Percentiles rank a stretch among this genome's conserved stretches.
phyloP scores from a whole-genome alignment of 495 filamentous ascomycete genomes.

The Aspergillus cristatus region DNA sequence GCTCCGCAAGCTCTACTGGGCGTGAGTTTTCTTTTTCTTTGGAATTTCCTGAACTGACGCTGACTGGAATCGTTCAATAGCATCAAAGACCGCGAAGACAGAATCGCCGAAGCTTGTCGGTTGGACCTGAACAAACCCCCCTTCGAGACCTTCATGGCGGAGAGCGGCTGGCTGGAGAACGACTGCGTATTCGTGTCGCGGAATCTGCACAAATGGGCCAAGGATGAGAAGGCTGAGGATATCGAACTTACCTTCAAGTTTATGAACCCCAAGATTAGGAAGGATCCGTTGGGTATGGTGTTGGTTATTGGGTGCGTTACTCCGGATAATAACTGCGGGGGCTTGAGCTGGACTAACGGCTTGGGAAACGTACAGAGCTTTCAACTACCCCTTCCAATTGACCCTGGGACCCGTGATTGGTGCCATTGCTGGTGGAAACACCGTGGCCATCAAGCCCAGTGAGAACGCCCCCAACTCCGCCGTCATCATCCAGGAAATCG shows the following conservation, averaged over 20 bases:
- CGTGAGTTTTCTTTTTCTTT: conserved; percentile 29
- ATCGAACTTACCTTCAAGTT: conserved; percentile 56
- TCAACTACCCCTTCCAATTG: conserved; percentile 85
- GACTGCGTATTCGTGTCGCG: conserved; percentile 69
- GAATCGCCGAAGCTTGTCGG: conserved; percentile 59
- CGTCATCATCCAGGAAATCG: conserved; percentile 66
- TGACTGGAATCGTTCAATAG: conserved; percentile 30
- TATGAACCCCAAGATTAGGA: conserved; percentile 67
- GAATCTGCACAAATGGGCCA: conserved; percentile 70
- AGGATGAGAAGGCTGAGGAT: conserved; percentile 67
- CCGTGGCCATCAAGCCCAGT: conserved; percentile 80
- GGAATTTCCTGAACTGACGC: not conserved
- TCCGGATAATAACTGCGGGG: no score
- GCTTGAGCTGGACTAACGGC: not conserved
- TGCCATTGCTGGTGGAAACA: conserved; percentile 87
- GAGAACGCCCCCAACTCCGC: conserved; percentile 70
- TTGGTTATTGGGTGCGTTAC: conserved; percentile 69
- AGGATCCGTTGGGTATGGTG: conserved; percentile 79
- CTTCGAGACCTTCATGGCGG: conserved; percentile 61
- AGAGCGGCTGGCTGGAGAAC: conserved; percentile 63
- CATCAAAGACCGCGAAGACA: conserved; percentile 62
- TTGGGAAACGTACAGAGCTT: conserved; percentile 42
- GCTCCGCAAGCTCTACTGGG: conserved; percentile 92
- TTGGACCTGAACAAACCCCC: conserved; percentile 64
- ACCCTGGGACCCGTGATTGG: conserved; percentile 71